Conservation (phyloP, 495 filamentous ascomycete species). For the Penicillium taxi region DNA sequence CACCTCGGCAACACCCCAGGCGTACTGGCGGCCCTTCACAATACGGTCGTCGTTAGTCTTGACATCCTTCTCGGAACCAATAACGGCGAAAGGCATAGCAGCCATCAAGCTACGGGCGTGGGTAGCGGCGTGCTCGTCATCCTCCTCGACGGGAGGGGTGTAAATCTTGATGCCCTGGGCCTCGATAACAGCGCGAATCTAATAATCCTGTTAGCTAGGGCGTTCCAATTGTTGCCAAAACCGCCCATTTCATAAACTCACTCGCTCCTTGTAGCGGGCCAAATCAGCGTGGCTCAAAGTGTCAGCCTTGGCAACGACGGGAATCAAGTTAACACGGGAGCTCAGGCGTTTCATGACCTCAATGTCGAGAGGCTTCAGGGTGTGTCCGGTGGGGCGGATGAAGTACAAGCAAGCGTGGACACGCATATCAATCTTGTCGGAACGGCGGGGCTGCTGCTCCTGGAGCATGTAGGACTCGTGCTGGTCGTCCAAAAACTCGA, state of each 20-base stretch:
- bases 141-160: slow-evolving; percentile 92
- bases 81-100: slow-evolving; percentile 97
- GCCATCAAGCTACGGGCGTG: slow-evolving; percentile 90
- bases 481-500: slow-evolving; percentile 99
- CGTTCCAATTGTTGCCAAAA: background rate
- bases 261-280: slow-evolving; percentile 85
- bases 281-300: slow-evolving; percentile 90
- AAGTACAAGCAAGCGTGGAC: slow-evolving; percentile 98
- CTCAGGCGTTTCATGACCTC: slow-evolving; percentile 99
- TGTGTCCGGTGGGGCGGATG: slow-evolving; percentile 96
- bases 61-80: slow-evolving; percentile 98
- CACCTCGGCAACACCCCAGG: slow-evolving; percentile 98
- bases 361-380: slow-evolving; percentile 95
- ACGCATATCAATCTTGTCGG: slow-evolving; percentile 98
- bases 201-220: slow-evolving; percentile 3
- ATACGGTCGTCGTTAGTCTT: slow-evolving; percentile 92
- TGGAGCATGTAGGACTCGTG: slow-evolving; percentile 99
- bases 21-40: slow-evolving; percentile 97
- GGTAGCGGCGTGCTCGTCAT: slow-evolving; percentile 89
- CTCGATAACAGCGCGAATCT: slow-evolving; percentile 94
- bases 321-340: slow-evolving; percentile 95
- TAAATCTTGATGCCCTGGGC: slow-evolving; percentile 99
- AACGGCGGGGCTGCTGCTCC: slow-evolving; percentile 95
- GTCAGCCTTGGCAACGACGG: slow-evolving; percentile 96
- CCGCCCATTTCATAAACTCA: slow-evolving; percentile 29